phyloP scores from a whole-genome alignment of 2,329 filamentous ascomycete genomes.

The Trichoderma breve region DNA sequence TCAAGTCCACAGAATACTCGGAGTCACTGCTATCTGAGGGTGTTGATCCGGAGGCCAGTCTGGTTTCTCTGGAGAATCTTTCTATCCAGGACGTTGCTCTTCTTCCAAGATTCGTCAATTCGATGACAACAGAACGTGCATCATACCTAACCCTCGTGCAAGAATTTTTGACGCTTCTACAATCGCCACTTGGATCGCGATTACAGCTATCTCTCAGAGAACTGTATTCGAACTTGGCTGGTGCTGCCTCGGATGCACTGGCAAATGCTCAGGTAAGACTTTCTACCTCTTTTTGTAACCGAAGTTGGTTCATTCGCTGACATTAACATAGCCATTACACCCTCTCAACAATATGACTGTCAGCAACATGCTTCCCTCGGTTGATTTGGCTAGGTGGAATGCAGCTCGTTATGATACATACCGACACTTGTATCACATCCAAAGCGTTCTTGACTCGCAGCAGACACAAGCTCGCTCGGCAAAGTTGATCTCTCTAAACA shows the following conservation, averaged over 20 bases:
- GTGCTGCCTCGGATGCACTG: conserved; percentile 30
- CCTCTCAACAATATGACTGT: conserved; percentile 57
- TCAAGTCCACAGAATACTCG: conserved; percentile 36
- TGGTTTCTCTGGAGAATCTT: conserved; percentile 46
- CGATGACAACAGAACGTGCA: conserved; percentile 20
- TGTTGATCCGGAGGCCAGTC: conserved; percentile 29
- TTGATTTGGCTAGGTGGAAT: conserved; percentile 46
- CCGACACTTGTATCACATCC: conserved; percentile 43
- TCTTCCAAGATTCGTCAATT: conserved; percentile 36
- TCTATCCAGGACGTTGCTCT: conserved; percentile 46
- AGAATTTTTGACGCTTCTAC: conserved; percentile 32
- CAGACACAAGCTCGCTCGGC: conserved; percentile 43
- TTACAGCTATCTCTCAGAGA: conserved; percentile 35
- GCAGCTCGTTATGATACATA: conserved; percentile 52
- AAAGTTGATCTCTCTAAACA: conserved; percentile 54
- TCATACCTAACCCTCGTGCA: conserved; percentile 23
- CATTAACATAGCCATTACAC: conserved; percentile 50
- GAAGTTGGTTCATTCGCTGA: conserved; percentile 1
- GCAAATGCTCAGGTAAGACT: conserved; percentile 45
- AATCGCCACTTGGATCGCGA: conserved; percentile 33
- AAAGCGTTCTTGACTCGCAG: conserved; percentile 43
- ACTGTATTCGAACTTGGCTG: conserved; percentile 37
- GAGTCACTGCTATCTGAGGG: conserved; percentile 27
- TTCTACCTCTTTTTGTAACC: background rate
- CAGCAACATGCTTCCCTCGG: conserved; percentile 43